Conservation (phyloP, 2,329 filamentous ascomycete species). For the Aschersonia sp. region DNA sequence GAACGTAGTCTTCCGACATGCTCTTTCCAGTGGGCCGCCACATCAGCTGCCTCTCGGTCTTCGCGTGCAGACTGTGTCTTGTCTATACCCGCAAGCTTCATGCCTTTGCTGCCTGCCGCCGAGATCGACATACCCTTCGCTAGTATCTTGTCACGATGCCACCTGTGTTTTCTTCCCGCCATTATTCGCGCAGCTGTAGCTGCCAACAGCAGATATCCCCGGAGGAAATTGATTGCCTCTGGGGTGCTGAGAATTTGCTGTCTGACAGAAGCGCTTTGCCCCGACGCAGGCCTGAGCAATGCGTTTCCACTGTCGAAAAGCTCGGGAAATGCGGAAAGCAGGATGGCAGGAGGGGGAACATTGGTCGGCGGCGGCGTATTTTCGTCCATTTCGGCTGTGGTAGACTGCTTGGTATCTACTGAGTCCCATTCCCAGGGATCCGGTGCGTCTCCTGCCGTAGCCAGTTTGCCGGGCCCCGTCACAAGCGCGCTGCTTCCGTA, state of each 20-base stretch:
- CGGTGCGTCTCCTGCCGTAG: background rate
- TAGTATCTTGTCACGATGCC: slow-evolving; percentile 78
- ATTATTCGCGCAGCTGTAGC: slow-evolving; percentile 66
- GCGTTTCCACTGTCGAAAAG: slow-evolving; percentile 52
- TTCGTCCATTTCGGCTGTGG: slow-evolving; percentile 5
- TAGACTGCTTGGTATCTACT: background rate
- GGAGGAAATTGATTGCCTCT: slow-evolving; percentile 46
- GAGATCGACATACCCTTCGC: slow-evolving; percentile 84
- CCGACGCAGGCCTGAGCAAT: slow-evolving; percentile 50
- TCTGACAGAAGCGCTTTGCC: slow-evolving; percentile 41
- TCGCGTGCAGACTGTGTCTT: slow-evolving; percentile 71
- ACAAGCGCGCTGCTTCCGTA: slow-evolving; percentile 6
- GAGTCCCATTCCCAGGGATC: background rate
- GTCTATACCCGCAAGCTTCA: slow-evolving; percentile 83
- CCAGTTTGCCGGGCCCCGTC: background rate
- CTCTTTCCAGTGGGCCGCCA: slow-evolving; percentile 59
- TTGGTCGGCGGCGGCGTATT: slow-evolving; percentile 56
- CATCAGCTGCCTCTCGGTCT: slow-evolving; percentile 70
- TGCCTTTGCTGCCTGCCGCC: slow-evolving; percentile 59
- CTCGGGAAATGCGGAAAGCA: slow-evolving; percentile 62
- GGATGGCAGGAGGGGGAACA: slow-evolving; percentile 72
- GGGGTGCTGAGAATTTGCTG: slow-evolving; percentile 50
- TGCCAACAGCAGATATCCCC: slow-evolving; percentile 46
- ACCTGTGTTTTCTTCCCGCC: slow-evolving; percentile 70
- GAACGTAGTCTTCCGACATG: slow-evolving; percentile 62